A percentile compares a stretch with the other conserved stretches of the same genome.
These are phyloP conservation scores for Heliosperma pusillum DNA, from an alignment of 148 eudicot genomes.

Conservation along the genomic window DNA sequence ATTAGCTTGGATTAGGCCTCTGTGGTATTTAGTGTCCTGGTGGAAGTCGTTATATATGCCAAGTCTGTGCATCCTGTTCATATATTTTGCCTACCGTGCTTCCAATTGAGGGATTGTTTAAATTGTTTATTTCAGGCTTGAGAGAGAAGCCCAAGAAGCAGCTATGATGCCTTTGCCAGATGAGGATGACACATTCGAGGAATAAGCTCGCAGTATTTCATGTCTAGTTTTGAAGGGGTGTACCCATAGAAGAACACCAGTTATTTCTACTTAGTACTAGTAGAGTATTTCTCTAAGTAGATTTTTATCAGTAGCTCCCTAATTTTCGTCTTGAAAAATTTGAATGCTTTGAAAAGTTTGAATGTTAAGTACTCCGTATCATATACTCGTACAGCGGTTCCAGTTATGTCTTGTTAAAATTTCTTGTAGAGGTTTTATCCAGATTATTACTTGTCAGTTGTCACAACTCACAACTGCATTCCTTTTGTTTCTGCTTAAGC, in stretches of 20 bases:
- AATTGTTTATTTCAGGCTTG: constrained; percentile 15
- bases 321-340: neutral
- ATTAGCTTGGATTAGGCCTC: too few relatives aligned
- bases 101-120: neutral
- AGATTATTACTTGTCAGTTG: too few relatives aligned
- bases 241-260: constrained; percentile 1
- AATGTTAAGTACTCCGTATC: neutral
- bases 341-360: neutral
- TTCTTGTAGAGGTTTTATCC: too few relatives aligned
- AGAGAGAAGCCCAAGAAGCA: constrained; percentile 7
- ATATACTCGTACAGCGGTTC: too few relatives aligned
- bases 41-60: too few relatives aligned
- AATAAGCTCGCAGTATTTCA: neutral
- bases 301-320: neutral
- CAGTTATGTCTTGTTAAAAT: too few relatives aligned
- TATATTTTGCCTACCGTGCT: neutral
- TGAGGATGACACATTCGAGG: constrained; percentile 19
- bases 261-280: neutral
- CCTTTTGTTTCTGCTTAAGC: too few relatives aligned
- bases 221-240: neutral
- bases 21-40: too few relatives aligned
- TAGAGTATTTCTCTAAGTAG: too few relatives aligned
- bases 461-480: too few relatives aligned
- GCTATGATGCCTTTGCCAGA: constrained; percentile 24
- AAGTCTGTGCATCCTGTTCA: too few relatives aligned